These are phyloP conservation scores for Lomentospora prolificans DNA, from an alignment of 2,329 filamentous ascomycete species.

Conservation along the genomic window DNA sequence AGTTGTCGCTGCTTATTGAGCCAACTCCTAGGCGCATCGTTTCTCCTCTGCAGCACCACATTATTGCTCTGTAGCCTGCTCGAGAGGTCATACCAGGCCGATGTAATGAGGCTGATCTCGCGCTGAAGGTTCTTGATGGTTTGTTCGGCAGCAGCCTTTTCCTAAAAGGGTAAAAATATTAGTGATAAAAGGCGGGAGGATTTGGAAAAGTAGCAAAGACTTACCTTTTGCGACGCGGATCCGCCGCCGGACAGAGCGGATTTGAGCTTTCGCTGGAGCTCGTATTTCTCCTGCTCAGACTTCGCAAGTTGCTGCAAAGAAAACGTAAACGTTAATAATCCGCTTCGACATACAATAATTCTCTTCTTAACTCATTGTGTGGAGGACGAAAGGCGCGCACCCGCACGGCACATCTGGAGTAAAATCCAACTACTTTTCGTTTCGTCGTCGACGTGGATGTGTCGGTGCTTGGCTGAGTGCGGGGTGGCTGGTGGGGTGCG, in stretches of 20 bases:
- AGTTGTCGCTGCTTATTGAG: conserved; percentile 71
- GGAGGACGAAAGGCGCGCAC: no score
- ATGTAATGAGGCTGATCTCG: conserved; percentile 69
- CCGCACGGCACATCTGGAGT: no score
- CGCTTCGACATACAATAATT: background rate
- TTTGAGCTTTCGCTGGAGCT: conserved; percentile 46
- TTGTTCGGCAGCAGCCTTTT: conserved; percentile 41
- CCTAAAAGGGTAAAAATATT: background rate
- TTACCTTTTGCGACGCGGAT: conserved; percentile 42
- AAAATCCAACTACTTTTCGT: no score
- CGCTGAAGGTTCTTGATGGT: conserved; percentile 60
- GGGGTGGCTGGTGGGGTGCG: background rate
- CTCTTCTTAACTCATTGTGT: no score
- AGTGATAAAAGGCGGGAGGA: conserved; percentile 8
- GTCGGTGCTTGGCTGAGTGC: no score
- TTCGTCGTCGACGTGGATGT: no score
- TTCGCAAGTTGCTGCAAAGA: conserved; percentile 45
- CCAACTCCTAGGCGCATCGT: conserved; percentile 71
- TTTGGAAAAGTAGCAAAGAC: conserved; percentile 18
- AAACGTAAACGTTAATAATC: background rate
- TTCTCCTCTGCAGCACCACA: conserved; percentile 64
- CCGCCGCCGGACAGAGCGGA: conserved; percentile 38
- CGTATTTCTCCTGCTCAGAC: conserved; percentile 45
- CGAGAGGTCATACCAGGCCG: conserved; percentile 80
- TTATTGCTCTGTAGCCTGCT: conserved; percentile 74